Evolutionary conservation across 1,284 basidiomycete species (phyloP).

Genomic region (Melampsora americana): DNA sequence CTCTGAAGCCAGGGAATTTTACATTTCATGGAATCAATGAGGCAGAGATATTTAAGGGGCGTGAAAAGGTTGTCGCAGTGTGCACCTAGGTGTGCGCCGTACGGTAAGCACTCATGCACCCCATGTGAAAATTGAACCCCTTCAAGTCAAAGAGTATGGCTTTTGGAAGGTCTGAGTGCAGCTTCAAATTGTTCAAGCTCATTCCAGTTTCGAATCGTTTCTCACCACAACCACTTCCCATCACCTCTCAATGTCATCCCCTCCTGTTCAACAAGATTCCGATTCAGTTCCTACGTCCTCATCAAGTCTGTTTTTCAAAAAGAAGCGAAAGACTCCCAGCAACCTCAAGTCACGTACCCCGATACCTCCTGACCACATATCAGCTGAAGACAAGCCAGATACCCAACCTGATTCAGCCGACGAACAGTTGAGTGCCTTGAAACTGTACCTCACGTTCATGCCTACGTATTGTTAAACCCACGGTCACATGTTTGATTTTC

Average conservation of each 20-base stretch:
- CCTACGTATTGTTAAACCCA: background rate
- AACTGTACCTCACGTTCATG: background rate
- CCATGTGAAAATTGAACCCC: too few relatives aligned
- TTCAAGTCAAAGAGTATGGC: too few relatives aligned
- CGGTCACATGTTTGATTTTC: background rate
- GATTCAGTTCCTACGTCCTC: background rate
- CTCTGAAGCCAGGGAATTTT: too few relatives aligned
- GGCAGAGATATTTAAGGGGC: too few relatives aligned
- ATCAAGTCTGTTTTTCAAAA: conserved; percentile 6
- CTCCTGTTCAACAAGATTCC: background rate
- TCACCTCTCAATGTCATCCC: background rate
- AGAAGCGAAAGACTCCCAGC: background rate
- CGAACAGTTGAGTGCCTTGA: background rate
- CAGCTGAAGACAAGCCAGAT: background rate
- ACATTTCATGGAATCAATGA: too few relatives aligned
- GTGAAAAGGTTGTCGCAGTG: too few relatives aligned
- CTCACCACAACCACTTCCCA: background rate
- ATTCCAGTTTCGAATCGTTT: too few relatives aligned
- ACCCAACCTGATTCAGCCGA: background rate
- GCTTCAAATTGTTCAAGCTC: background rate
- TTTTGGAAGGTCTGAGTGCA: too few relatives aligned
- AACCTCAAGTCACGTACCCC: background rate
- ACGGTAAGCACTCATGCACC: too few relatives aligned
- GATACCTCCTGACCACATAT: background rate
- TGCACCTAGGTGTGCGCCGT: too few relatives aligned